phyloP scores from a whole-genome alignment of 2,329 filamentous ascomycete genomes.

The Fusarium sacchari region DNA sequence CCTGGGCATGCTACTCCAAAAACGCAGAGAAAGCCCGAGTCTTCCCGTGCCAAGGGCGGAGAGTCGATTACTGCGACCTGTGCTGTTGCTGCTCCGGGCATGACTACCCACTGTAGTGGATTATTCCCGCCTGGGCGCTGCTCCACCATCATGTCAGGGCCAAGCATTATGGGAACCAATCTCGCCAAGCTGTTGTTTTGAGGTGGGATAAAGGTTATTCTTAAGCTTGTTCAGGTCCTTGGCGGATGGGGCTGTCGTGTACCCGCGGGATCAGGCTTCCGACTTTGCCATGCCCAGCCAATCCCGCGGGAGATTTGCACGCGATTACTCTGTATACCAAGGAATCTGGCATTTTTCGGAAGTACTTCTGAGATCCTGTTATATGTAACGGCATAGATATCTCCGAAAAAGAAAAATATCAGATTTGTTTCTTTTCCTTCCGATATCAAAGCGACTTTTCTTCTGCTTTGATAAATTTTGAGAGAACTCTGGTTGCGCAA shows the following conservation, averaged over 20 bases:
- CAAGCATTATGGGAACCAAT: not conserved
- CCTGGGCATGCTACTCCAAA: not conserved
- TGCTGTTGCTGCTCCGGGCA: not conserved
- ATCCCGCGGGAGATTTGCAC: not conserved
- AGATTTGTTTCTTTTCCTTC: not conserved
- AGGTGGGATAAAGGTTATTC: not conserved
- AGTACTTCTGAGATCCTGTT: not conserved
- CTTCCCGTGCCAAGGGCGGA: slow-evolving; percentile 2
- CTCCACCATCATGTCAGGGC: not conserved
- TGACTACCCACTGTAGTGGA: not conserved
- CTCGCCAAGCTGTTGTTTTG: not conserved
- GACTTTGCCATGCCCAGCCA: not conserved
- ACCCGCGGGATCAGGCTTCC: slow-evolving; percentile 7
- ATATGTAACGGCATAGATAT: rapidly evolving
- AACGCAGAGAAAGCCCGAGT: not conserved
- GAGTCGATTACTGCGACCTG: not conserved
- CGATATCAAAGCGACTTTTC: rapidly evolving
- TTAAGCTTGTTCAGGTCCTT: not conserved
- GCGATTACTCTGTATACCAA: not conserved
- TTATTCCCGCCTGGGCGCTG: not conserved
- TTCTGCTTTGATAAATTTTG: not conserved
- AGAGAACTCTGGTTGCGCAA: not conserved
- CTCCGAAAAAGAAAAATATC: not conserved
- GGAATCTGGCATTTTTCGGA: not conserved
- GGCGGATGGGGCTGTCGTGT: not conserved